Conservation (phyloP, 2,329 filamentous ascomycete genomes). For the Verticillium albo-atrum region DNA sequence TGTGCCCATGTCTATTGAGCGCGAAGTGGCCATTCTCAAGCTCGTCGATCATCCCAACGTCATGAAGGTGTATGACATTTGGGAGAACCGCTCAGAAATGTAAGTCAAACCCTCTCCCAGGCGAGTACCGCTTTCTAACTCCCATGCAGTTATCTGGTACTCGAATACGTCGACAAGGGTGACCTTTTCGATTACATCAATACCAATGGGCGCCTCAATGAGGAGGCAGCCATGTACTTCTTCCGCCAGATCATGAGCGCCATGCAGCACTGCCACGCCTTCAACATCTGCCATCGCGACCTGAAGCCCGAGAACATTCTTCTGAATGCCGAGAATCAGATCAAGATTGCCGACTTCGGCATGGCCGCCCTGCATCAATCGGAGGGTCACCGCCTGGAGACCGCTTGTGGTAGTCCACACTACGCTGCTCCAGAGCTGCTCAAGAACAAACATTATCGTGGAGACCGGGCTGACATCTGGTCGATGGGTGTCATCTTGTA, state of each 20-base stretch:
- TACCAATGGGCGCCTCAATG: slow-evolving; percentile 64
- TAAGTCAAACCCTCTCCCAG: slow-evolving; percentile 42
- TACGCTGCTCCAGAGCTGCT: slow-evolving; percentile 94
- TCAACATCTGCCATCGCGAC: slow-evolving; percentile 94
- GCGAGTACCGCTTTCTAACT: slow-evolving; percentile 13
- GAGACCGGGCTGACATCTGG: slow-evolving; percentile 89
- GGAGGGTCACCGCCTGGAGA: slow-evolving; percentile 71
- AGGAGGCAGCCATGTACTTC: slow-evolving; percentile 76
- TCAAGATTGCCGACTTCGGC: slow-evolving; percentile 96
- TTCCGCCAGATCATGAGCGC: slow-evolving; percentile 93
- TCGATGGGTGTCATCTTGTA: slow-evolving; percentile 88
- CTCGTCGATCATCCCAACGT: slow-evolving; percentile 93
- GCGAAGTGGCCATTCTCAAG: slow-evolving; percentile 96
- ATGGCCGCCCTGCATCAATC: slow-evolving; percentile 92
- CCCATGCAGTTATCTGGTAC: slow-evolving; percentile 75
- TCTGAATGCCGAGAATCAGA: slow-evolving; percentile 66
- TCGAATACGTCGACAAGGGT: slow-evolving; percentile 78
- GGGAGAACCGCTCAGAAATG: slow-evolving; percentile 95
- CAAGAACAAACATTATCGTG: slow-evolving; percentile 70
- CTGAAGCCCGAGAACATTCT: slow-evolving; percentile 97
- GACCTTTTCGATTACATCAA: slow-evolving; percentile 89
- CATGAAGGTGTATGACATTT: slow-evolving; percentile 91
- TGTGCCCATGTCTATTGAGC: slow-evolving; percentile 85
- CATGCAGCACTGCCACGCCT: slow-evolving; percentile 85
- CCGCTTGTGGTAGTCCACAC: slow-evolving; percentile 92